Base-by-base conservation (phyloP, 2,329 filamentous ascomycete species). In the Paradendryphiella salina region DNA sequence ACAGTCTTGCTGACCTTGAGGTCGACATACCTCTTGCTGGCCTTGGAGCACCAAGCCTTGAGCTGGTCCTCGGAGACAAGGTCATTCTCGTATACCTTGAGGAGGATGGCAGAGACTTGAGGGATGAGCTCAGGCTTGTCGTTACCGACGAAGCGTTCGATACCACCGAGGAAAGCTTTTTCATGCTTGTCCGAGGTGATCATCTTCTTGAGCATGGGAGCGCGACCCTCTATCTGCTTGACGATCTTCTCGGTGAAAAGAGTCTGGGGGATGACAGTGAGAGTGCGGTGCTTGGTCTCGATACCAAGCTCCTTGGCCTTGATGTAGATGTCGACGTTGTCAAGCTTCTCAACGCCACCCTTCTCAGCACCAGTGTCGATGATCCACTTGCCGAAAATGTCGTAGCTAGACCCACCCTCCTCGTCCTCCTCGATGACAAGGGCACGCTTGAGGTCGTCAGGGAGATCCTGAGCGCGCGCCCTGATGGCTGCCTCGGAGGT, bases 1-100 rank as follows among this genome's bases (percentile, higher is more conserved):
- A 97, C 91, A 82, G 95, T 96, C 82, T 91, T 93, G 78, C 90
- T 96, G 55, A 86, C 92, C 53, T 86, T 73, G 54, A 95, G 76
- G 73, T 97, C 93, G 64, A 95, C 89, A 73, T 97, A 97, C 80
- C 96, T 96, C 87, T 96, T 96, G 84, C 90, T 96, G 52, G 93
- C 91, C 82, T 94, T 96, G 71, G 84, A 82, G 60, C 92, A 93
- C 93, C 94, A 99, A 64, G 87, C 87, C 76, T 87, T 89, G 71
- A 96, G 85, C 13, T 91, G 84, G 58, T 96, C 92, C 79, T 99
- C 94, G 43, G 82, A 85, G 66, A 96, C 79, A 47, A 99, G 82
- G 63, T 99, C 94, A 67, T 90, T 82, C 76, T 96, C 85, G 77
- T 97, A 99, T 78, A 93, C 88, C 67, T 88, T 83, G 74, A 96